Conservation (phyloP, 768 basidiomycete genomes). For the Tremella fuciformis region DNA sequence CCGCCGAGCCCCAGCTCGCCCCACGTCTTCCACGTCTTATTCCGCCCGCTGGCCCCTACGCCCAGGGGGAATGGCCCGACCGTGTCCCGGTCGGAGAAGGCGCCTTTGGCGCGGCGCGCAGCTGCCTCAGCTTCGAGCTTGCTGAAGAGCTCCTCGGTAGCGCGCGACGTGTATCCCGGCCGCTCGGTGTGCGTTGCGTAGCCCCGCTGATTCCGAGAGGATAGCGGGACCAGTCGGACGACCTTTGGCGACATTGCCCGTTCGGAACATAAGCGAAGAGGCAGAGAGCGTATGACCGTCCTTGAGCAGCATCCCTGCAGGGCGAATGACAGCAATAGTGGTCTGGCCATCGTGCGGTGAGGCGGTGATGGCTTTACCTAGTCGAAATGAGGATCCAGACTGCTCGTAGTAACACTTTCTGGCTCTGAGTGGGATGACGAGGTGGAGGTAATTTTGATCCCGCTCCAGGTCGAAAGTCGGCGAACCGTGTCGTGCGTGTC, state of each 20-base stretch:
- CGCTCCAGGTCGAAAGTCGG: conserved; percentile 5
- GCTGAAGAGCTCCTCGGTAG: conserved; percentile 15
- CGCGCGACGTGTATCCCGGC: conserved; percentile 3
- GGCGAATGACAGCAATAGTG: too few relatives aligned
- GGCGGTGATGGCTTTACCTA: too few relatives aligned
- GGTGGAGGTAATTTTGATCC: conserved; percentile 13
- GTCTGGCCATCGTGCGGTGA: too few relatives aligned
- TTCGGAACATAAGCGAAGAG: too few relatives aligned
- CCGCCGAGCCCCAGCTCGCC: conserved; percentile 45
- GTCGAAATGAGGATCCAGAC: too few relatives aligned
- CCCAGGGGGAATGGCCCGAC: conserved; percentile 51
- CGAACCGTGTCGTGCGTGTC: neutral
- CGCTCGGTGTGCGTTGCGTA: conserved; percentile 18
- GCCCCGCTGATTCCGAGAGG: neutral
- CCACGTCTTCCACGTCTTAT: conserved; percentile 48
- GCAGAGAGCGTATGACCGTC: too few relatives aligned
- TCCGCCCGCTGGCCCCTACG: conserved; percentile 45
- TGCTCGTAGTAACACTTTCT: too few relatives aligned
- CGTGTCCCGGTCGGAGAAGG: conserved; percentile 9
- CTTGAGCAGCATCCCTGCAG: too few relatives aligned
- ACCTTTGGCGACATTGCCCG: too few relatives aligned
- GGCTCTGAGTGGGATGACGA: too few relatives aligned
- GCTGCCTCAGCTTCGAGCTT: conserved; percentile 11
- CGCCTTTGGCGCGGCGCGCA: conserved; percentile 13
- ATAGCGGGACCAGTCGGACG: too few relatives aligned